A percentile compares a stretch with the other conserved stretches of the same genome.
Conservation (phyloP, 2,329 filamentous ascomycete genomes). For the Fusarium pseudoanthophilum region DNA sequence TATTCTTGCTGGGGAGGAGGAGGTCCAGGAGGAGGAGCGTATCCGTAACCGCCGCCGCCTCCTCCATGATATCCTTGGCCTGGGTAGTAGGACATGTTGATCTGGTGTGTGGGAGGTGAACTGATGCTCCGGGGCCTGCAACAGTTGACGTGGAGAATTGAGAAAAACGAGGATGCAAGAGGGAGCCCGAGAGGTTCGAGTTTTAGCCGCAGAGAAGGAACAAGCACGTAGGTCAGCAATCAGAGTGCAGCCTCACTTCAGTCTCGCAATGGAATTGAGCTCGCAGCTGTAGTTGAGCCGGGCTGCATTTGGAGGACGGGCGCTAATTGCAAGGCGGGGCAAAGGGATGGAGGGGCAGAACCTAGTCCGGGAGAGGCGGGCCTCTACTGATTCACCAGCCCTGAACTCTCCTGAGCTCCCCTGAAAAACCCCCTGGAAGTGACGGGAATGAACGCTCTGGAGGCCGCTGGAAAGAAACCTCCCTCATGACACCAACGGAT, state of each 20-base stretch:
- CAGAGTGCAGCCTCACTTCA: slow-evolving; percentile 9
- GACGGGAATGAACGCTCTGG: slow-evolving; percentile 11
- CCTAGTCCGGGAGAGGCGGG: not conserved
- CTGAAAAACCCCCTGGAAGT: slow-evolving; percentile 16
- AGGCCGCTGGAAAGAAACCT: slow-evolving; percentile 25
- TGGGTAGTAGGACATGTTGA: slow-evolving; percentile 54
- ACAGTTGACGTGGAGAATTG: slow-evolving; percentile 1
- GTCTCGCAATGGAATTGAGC: slow-evolving; percentile 6
- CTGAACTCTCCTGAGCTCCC: not conserved
- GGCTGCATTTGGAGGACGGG: slow-evolving; percentile 15
- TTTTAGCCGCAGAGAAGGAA: slow-evolving; percentile 1
- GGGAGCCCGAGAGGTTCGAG: slow-evolving; percentile 16
- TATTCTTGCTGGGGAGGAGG: slow-evolving; percentile 43
- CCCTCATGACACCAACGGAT: not conserved
- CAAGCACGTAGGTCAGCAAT: slow-evolving; percentile 17
- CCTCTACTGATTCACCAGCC: slow-evolving; percentile 26
- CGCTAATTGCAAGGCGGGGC: slow-evolving; percentile 30
- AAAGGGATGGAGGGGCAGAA: slow-evolving; percentile 16
- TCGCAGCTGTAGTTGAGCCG: not conserved
- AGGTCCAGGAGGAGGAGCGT: slow-evolving; percentile 43
- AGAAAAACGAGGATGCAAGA: slow-evolving; percentile 19
- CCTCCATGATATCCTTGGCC: slow-evolving; percentile 56
- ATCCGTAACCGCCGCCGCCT: slow-evolving; percentile 48
- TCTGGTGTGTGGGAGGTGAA: slow-evolving; percentile 6
- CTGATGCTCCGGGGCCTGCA: slow-evolving; percentile 3